A percentile compares a stretch with the other conserved stretches of the same genome.
These are phyloP conservation scores for Trypethelium eluteriae DNA, from an alignment of 495 filamentous ascomycete species.

Conservation along the genomic window DNA sequence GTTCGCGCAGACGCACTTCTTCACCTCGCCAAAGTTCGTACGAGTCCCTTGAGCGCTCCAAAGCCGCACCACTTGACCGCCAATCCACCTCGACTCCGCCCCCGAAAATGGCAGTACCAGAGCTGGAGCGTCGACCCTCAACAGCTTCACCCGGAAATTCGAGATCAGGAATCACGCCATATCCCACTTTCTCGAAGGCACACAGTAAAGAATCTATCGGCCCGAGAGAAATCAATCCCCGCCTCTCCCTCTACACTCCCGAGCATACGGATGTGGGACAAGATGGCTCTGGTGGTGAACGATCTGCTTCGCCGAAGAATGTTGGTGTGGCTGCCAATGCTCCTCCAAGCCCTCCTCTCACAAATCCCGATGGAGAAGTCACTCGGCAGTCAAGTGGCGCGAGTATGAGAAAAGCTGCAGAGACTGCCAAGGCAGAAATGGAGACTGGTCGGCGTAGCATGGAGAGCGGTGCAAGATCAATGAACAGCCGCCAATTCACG, in stretches of 20 bases:
- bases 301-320: constrained; percentile 15
- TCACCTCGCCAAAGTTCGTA: not conserved
- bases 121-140: constrained; percentile 35
- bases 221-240: constrained; percentile 49
- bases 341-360: constrained; percentile 60
- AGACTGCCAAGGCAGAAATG: constrained; percentile 36
- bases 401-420: constrained; percentile 31
- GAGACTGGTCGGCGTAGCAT: constrained; percentile 38
- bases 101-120: constrained; percentile 30
- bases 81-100: constrained; percentile 14
- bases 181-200: constrained; percentile 80
- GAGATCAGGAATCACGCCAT: constrained; percentile 57
- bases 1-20: constrained; percentile 9
- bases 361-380: constrained; percentile 44
- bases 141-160: constrained; percentile 27
- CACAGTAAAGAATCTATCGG: constrained; percentile 76
- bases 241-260: constrained; percentile 59
- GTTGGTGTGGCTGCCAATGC: constrained; percentile 27
- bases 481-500: constrained; percentile 32
- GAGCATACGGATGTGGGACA: constrained; percentile 69
- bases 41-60: constrained; percentile 1
- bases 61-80: constrained; percentile 4
- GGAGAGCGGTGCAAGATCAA: constrained; percentile 21
- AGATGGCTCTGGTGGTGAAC: constrained; percentile 32
- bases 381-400: constrained; percentile 43